These are phyloP conservation scores for Microbotryum silenes-acaulis DNA, from an alignment of 1,284 basidiomycete species.

Conservation along the genomic window DNA sequence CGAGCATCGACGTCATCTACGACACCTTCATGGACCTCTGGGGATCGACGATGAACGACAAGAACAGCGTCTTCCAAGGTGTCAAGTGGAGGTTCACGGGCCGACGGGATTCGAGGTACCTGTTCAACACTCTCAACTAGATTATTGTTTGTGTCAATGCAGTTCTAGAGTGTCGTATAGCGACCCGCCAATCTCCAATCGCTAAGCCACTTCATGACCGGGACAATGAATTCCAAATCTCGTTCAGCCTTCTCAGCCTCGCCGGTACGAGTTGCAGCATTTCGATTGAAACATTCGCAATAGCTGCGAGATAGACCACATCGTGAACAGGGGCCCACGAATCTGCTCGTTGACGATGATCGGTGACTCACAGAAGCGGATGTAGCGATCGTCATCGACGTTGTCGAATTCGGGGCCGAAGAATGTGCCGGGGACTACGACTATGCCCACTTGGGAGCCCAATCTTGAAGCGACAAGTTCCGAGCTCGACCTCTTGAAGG, in stretches of 20 bases:
- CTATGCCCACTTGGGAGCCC: slow-evolving; percentile 57
- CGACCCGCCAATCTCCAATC: too few species aligned
- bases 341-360: slow-evolving; percentile 4
- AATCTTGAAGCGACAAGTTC: slow-evolving; percentile 53
- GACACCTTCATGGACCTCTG: not conserved
- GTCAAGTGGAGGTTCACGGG: slow-evolving; percentile 9
- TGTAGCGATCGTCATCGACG: slow-evolving; percentile 51
- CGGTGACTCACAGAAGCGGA: slow-evolving; percentile 44
- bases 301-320: slow-evolving; percentile 39
- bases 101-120: not conserved
- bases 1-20: not conserved
- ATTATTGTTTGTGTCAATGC: too few species aligned
- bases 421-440: slow-evolving; percentile 61
- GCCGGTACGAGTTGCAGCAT: slow-evolving; percentile 54
- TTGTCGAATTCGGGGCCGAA: slow-evolving; percentile 47
- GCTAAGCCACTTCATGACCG: not conserved
- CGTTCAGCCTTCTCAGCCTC: slow-evolving; percentile 50
- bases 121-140: too few species aligned
- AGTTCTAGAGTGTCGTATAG: too few species aligned
- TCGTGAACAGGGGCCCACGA: not conserved
- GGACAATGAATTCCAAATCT: slow-evolving; percentile 19
- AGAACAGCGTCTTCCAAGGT: slow-evolving; percentile 19
- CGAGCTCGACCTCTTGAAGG: slow-evolving; percentile 45
- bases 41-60: slow-evolving; percentile 8
- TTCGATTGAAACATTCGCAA: slow-evolving; percentile 68